Conservation (phyloP, 2,329 filamentous ascomycete genomes). For the Periconia macrospinosa region DNA sequence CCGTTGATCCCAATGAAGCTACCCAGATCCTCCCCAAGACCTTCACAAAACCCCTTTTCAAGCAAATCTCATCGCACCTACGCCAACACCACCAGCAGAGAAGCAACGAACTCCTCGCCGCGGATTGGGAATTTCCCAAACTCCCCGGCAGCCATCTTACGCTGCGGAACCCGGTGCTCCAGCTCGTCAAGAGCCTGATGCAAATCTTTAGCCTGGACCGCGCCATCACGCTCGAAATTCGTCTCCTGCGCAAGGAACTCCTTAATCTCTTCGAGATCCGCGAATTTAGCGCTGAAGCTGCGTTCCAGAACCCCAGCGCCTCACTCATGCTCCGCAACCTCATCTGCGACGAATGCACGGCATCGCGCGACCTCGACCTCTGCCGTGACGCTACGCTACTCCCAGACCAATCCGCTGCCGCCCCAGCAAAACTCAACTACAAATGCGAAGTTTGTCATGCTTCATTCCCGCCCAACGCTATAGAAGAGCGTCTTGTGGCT, state of each 20-base stretch:
- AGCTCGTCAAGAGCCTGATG: slow-evolving; percentile 90
- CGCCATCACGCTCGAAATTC: slow-evolving; percentile 84
- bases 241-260: slow-evolving; percentile 84
- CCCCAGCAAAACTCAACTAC: slow-evolving; percentile 65
- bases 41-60: slow-evolving; percentile 88
- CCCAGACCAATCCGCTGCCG: slow-evolving; percentile 1
- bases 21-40: slow-evolving; percentile 72
- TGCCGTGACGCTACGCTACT: slow-evolving; percentile 86
- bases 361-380: slow-evolving; percentile 84
- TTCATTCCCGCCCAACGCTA: slow-evolving; percentile 73
- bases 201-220: slow-evolving; percentile 90
- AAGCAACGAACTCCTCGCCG: slow-evolving; percentile 82
- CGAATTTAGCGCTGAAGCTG: slow-evolving; percentile 87
- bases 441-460: slow-evolving; percentile 74
- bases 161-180: slow-evolving; percentile 72
- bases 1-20: slow-evolving; percentile 59
- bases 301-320: slow-evolving; percentile 82
- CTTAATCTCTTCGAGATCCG: slow-evolving; percentile 89
- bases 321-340: slow-evolving; percentile 73
- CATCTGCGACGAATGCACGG: slow-evolving; percentile 87
- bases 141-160: slow-evolving; percentile 73
- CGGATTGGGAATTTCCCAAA: slow-evolving; percentile 82
- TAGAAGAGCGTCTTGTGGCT: slow-evolving; percentile 81
- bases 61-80: slow-evolving; percentile 81
- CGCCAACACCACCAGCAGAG: slow-evolving; percentile 85